phyloP scores from a whole-genome alignment of 179 eudicot genomes.

The Beta macrorhiza region DNA sequence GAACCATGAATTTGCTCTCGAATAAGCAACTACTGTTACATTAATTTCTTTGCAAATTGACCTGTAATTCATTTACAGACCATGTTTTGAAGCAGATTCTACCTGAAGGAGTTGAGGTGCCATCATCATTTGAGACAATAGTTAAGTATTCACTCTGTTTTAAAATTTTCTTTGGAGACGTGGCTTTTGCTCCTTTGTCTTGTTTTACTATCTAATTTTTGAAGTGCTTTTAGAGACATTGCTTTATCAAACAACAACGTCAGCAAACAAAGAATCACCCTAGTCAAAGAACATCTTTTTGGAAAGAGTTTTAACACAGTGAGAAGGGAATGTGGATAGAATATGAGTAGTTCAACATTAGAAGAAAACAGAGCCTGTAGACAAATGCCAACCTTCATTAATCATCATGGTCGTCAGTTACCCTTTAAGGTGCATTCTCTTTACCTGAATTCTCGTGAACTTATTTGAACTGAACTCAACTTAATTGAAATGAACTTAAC shows the following conservation, averaged over 20 bases:
- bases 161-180: background rate
- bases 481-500: too few species aligned
- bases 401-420: background rate
- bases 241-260: background rate
- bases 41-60: conserved; percentile 12
- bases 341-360: background rate
- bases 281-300: background rate
- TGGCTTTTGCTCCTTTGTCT: conserved; percentile 4
- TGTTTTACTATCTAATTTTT: conserved; percentile 8
- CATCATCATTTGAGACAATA: conserved; percentile 97
- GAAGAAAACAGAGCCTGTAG: background rate
- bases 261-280: conserved; percentile 1
- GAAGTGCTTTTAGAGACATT: background rate
- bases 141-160: conserved; percentile 58
- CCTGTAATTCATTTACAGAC: conserved; percentile 46
- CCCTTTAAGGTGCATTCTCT: too few species aligned
- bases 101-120: conserved; percentile 86
- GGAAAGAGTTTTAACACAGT: background rate
- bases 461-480: too few species aligned
- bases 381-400: background rate
- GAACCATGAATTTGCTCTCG: background rate
- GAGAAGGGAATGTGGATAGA: background rate
- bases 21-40: background rate
- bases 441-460: too few species aligned
- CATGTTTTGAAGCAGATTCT: conserved; percentile 91